Conservation (phyloP, 1,284 basidiomycete species). For the Porodaedalea pini region DNA sequence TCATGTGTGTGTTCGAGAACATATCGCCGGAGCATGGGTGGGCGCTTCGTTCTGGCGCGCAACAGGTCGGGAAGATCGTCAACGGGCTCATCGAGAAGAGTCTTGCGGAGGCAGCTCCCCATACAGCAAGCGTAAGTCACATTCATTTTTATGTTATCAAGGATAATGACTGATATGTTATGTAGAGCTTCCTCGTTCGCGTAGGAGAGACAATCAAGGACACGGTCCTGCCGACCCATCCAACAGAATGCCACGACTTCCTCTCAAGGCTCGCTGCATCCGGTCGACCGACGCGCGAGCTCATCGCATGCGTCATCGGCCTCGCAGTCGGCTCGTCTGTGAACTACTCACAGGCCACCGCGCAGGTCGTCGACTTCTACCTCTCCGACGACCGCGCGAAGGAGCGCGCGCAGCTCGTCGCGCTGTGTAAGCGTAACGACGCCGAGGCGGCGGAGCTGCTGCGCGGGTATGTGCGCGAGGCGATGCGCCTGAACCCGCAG, state of each 20-base stretch:
- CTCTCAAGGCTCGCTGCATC: slow-evolving; percentile 40
- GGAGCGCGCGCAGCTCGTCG: slow-evolving; percentile 31
- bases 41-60: slow-evolving; percentile 16
- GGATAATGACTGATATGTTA: not conserved
- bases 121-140: slow-evolving; percentile 13
- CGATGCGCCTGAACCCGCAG: slow-evolving; percentile 40
- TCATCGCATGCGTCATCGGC: slow-evolving; percentile 45
- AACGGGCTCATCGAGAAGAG: slow-evolving; percentile 21
- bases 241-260: slow-evolving; percentile 41
- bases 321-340: slow-evolving; percentile 46
- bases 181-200: slow-evolving; percentile 24
- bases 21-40: slow-evolving; percentile 19
- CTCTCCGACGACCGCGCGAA: slow-evolving; percentile 20
- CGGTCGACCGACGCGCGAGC: slow-evolving; percentile 39
- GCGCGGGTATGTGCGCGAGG: slow-evolving; percentile 52
- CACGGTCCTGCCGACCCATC: slow-evolving; percentile 31
- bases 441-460: slow-evolving; percentile 36
- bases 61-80: slow-evolving; percentile 17
- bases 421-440: slow-evolving; percentile 36
- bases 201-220: slow-evolving; percentile 22
- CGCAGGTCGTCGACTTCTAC: slow-evolving; percentile 28
- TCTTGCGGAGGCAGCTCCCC: slow-evolving; percentile 19
- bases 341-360: slow-evolving; percentile 39
- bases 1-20: slow-evolving; percentile 26
- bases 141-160: not conserved